Evolutionary conservation across 2,329 filamentous ascomycete species (phyloP).

Genomic region (Phoma sp.): DNA sequence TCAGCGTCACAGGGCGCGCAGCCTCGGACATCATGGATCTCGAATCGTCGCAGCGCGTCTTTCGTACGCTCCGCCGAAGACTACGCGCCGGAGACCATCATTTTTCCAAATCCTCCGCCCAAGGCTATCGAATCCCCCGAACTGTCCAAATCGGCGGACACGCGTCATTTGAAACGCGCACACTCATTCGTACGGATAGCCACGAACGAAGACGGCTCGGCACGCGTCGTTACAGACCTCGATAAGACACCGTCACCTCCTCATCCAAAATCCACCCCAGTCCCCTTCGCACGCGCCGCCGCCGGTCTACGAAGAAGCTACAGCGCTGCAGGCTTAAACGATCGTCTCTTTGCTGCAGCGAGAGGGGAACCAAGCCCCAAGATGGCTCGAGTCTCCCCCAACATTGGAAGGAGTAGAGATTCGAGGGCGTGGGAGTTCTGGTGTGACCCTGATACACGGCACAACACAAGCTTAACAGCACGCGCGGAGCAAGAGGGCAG

Average conservation of each 20-base stretch:
- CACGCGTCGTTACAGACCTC: slow-evolving; percentile 77
- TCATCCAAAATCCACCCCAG: slow-evolving; percentile 59
- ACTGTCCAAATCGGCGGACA: slow-evolving; percentile 52
- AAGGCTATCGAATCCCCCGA: slow-evolving; percentile 53
- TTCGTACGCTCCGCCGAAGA: slow-evolving; percentile 47
- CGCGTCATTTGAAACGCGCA: slow-evolving; percentile 47
- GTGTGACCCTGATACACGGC: slow-evolving; percentile 80
- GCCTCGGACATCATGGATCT: slow-evolving; percentile 51
- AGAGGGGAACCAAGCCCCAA: slow-evolving; percentile 42
- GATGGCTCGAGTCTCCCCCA: slow-evolving; percentile 58
- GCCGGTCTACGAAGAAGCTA: slow-evolving; percentile 72
- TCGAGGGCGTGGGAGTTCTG: slow-evolving; percentile 91
- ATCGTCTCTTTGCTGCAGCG: slow-evolving; percentile 40
- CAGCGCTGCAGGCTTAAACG: slow-evolving; percentile 64
- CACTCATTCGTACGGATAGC: slow-evolving; percentile 74
- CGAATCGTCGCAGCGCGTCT: slow-evolving; percentile 55
- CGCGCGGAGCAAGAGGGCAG: slow-evolving; percentile 81
- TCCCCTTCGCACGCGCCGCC: slow-evolving; percentile 46
- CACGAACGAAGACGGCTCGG: slow-evolving; percentile 87
- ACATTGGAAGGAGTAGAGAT: slow-evolving; percentile 79
- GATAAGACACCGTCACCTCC: slow-evolving; percentile 74
- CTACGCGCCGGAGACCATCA: slow-evolving; percentile 40
- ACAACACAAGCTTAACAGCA: slow-evolving; percentile 72
- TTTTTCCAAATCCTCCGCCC: slow-evolving; percentile 35
- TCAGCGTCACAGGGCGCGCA: slow-evolving; percentile 43